Evolutionary conservation across 164 flowering plant species (phyloP), one percentile per base, ranked within the genome.

Genomic region (Vitis amurensis): DNA sequence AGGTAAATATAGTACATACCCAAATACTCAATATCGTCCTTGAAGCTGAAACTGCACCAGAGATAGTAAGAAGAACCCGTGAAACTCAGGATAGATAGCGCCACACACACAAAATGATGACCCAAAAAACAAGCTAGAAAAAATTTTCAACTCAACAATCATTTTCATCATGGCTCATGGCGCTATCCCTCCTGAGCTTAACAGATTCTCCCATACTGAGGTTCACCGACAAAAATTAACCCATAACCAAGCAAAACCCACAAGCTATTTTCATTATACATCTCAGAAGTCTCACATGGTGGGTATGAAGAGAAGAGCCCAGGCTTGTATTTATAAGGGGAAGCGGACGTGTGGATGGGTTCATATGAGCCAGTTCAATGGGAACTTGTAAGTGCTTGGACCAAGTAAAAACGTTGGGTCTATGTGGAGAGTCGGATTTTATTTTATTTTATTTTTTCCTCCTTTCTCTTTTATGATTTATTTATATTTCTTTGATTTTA

Each of bases 151-250:
- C 44, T 6, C 44, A 37, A 37, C 44, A 37, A 37, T 37, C 44
- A 37, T 37, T 37, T 37, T 8, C 11, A 37, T 2, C 13, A 64
- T 16, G 17, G 50, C 17, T 30, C 57, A 23, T 69, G 90, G 90
- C 85, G 90, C 90, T 86, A 86, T 86, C 90, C 88, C 85, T 86
- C 90, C 90, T 86, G 90, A 86, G 88, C 86, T 86, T 84, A 56
- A 86, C 78, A 68, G 85, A 73, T 78, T 84, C 84, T 83, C 76
- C 83, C 27, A 16, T 77, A 79, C 85, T 68, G 14, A 17, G 44
- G 7, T 37, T 37, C 44, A 37, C 44, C 44, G 0, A 37, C 44
- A 37, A 37, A 37, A 37, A 3, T 37, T 37, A 37, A 37, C 44
- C 44, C 44, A 37, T 4, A 37, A 37, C 44, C 16, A 64, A 23